A percentile compares a stretch with the other conserved stretches of the same genome.
phyloP scores from a whole-genome alignment of 2,329 filamentous ascomycete species.

The Fusarium graminum region DNA sequence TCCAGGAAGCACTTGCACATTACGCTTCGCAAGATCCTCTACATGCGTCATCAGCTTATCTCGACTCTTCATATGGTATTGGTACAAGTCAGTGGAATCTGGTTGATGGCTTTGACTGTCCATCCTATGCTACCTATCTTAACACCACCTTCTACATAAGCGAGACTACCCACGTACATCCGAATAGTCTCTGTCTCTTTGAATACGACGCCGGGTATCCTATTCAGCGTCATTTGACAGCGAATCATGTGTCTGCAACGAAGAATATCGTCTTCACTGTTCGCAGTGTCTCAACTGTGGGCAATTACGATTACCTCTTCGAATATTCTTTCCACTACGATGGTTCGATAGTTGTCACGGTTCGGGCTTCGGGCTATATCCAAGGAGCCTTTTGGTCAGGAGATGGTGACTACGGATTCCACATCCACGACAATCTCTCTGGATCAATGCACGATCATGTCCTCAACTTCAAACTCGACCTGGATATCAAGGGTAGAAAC shows the following conservation, averaged over 20 bases:
- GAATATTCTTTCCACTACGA: constrained; percentile 65
- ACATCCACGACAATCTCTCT: constrained; percentile 62
- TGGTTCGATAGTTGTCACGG: constrained; percentile 64
- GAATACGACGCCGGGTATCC: constrained; percentile 64
- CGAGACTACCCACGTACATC: constrained; percentile 60
- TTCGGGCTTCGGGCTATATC: constrained; percentile 67
- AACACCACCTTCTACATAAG: constrained; percentile 61
- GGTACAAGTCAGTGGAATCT: constrained; percentile 61
- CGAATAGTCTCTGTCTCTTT: constrained; percentile 68
- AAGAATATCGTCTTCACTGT: constrained; percentile 63
- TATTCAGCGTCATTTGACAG: constrained; percentile 62
- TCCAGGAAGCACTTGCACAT: constrained; percentile 68
- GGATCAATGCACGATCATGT: constrained; percentile 69
- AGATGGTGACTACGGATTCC: constrained; percentile 63
- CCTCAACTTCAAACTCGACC: constrained; percentile 67
- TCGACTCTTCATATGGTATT: constrained; percentile 64
- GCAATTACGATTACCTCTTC: constrained; percentile 68
- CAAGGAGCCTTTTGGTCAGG: constrained; percentile 61
- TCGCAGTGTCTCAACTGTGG: constrained; percentile 63
- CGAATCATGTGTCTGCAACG: constrained; percentile 58
- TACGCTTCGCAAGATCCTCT: constrained; percentile 64
- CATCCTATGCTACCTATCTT: constrained; percentile 63
- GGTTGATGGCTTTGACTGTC: constrained; percentile 65
- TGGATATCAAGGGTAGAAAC: constrained; percentile 63
- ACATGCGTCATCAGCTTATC: constrained; percentile 60